Evolutionary conservation across 345 rosid genomes (phyloP), one percentile per base, ranked within the genome.

Genomic region (Euphorbia tirucalli): DNA sequence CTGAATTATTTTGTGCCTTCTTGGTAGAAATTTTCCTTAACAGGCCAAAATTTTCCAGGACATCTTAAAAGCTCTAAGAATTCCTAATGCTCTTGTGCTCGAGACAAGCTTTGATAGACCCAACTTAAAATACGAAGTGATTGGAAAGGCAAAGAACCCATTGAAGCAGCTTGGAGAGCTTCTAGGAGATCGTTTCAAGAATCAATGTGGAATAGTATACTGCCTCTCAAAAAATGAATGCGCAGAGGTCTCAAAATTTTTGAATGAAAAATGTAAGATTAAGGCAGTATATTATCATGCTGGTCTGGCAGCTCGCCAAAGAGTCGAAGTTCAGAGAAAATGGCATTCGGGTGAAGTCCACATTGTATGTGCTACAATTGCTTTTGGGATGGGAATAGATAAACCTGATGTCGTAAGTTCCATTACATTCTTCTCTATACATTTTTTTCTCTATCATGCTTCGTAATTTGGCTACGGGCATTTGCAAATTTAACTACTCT

Each of bases 351-450:
- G 96, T 65, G 92, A 89, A 71, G 93, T 83, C 81, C 92, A 86
- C 28, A 84, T 92, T 66, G 91, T 92, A 25, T 90, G 97, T 72
- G 98, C 97, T 57, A 86, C 90, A 49, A 94, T 94, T 44, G 97
- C 97, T 62, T 94, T 94, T 71, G 98, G 97, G 73, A 94, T 94
- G 98, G 97, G 98, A 75, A 92, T 94, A 66, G 97, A 92, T 88
- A 90, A 92, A 86, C 85, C 97, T 58, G 88, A 94, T 78, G 98
- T 94, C 41, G 97, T 94, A 82, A 89, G 78, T 66, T 44, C 61
- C 19, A 2, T 35, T 44, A 24, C 49, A 21, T 11, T 49, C 50
- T 70, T 62, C 28, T 1, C 19, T 63, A 28, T 31, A 41, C 21
- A 28, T 43, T 28, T 64, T 54, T 27, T 35, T n/a, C 14, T 61